Evolutionary conservation across 495 filamentous ascomycete genomes (phyloP).

Genomic region (Geoglossum glabrum): DNA sequence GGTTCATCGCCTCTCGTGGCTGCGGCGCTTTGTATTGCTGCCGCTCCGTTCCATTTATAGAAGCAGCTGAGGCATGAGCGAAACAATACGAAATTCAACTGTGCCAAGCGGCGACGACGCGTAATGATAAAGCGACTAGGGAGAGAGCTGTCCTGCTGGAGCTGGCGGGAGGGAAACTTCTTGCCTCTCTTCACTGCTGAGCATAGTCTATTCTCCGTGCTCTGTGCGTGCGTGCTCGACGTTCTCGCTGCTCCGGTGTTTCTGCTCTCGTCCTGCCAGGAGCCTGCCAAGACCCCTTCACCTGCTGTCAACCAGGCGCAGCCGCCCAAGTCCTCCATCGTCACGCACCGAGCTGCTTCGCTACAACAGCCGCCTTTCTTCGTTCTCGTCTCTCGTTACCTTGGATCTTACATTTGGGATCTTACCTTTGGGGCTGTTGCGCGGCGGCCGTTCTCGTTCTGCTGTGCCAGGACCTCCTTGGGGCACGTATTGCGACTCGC

Average conservation of each 20-base stretch:
- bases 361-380: neutral
- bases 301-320: neutral
- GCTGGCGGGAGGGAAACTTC: neutral
- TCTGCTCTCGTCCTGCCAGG: slow-evolving; percentile 57
- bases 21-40: too few species aligned
- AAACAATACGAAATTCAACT: neutral
- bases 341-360: neutral
- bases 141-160: neutral
- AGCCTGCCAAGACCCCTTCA: slow-evolving; percentile 39
- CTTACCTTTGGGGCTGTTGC: neutral
- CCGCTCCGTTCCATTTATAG: neutral
- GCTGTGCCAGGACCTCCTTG: too few species aligned
- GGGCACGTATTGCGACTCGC: neutral
- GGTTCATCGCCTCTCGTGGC: too few species aligned
- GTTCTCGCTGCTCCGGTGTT: neutral
- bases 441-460: neutral
- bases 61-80: neutral
- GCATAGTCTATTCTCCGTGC: too few species aligned
- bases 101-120: neutral
- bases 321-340: neutral
- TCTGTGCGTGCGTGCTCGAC: too few species aligned
- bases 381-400: neutral
- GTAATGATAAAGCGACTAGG: neutral
- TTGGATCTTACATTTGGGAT: neutral
- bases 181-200: neutral